phyloP scores from a whole-genome alignment of 305 asterid genomes.

The Rubia peregrina region DNA sequence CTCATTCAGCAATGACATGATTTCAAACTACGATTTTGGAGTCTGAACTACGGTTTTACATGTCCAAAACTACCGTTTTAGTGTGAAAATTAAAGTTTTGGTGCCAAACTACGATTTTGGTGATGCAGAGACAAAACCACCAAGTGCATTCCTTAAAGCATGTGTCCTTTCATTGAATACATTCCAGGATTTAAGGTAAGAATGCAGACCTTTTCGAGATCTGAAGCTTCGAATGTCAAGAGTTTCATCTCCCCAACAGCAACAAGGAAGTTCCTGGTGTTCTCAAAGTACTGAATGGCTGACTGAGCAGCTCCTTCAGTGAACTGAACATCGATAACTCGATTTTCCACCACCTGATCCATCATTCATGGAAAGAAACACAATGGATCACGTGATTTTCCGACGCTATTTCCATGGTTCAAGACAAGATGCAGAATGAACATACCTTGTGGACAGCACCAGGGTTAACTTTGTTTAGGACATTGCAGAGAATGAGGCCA shows the following conservation, averaged over 20 bases:
- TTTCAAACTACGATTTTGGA: too few species aligned
- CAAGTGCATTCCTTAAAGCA: too few species aligned
- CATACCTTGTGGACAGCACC: slow-evolving; percentile 78
- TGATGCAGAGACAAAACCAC: too few species aligned
- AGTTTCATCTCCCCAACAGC: slow-evolving; percentile 88
- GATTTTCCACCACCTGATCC: slow-evolving; percentile 77
- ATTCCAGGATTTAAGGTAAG: not conserved
- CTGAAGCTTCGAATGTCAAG: slow-evolving; percentile 79
- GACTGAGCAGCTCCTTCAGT: slow-evolving; percentile 87
- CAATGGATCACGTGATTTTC: not conserved
- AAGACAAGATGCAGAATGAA: not conserved
- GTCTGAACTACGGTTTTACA: too few species aligned
- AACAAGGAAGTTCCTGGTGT: slow-evolving; percentile 75
- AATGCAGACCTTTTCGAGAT: slow-evolving; percentile 73
- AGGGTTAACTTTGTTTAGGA: slow-evolving; percentile 92
- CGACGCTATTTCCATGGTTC: not conserved
- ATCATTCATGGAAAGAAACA: slow-evolving; percentile 5
- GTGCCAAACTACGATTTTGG: too few species aligned
- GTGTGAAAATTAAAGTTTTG: too few species aligned
- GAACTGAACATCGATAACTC: slow-evolving; percentile 61
- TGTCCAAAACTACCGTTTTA: too few species aligned
- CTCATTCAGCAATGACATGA: not conserved
- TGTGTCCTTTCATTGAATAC: too few species aligned
- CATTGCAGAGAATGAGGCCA: slow-evolving; percentile 88
- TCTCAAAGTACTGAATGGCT: slow-evolving; percentile 90